Evolutionary conservation across 345 rosid species (phyloP).

Genomic region (Orychophragmus violaceus): DNA sequence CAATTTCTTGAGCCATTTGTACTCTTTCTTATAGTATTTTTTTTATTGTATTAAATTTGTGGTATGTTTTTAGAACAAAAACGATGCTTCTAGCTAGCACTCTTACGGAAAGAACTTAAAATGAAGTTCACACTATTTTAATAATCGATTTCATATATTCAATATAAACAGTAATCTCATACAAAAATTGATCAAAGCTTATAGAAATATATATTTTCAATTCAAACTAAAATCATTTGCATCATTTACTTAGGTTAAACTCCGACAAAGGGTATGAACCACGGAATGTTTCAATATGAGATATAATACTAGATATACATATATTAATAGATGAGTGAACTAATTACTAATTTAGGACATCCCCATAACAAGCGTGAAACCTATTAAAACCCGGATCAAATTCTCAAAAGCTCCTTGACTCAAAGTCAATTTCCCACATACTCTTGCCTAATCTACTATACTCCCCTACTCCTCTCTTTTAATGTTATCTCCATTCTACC

Average conservation of each 20-base stretch:
- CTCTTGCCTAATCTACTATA: too few relatives aligned
- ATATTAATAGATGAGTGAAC: too few relatives aligned
- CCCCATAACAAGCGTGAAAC: conserved; percentile 17
- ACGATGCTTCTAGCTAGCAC: neutral
- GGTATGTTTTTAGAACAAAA: neutral
- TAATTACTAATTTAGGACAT: conserved; percentile 12
- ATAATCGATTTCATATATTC: too few relatives aligned
- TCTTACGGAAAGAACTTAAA: too few relatives aligned
- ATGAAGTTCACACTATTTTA: too few relatives aligned
- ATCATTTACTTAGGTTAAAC: neutral
- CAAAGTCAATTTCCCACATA: too few relatives aligned
- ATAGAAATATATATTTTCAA: neutral
- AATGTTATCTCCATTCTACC: too few relatives aligned
- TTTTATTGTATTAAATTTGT: neutral
- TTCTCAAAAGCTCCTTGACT: too few relatives aligned
- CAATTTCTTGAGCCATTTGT: neutral
- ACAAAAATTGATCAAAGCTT: neutral
- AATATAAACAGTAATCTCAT: neutral
- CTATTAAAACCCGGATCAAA: too few relatives aligned
- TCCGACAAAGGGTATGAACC: neutral
- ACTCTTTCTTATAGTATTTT: neutral
- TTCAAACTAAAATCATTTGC: neutral
- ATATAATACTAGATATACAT: too few relatives aligned
- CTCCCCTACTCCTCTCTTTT: too few relatives aligned
- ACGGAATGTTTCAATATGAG: neutral